These are phyloP conservation scores for Hansenula sp. DNA, from an alignment of 1,139 yeast genomes.

Conservation along the genomic window DNA sequence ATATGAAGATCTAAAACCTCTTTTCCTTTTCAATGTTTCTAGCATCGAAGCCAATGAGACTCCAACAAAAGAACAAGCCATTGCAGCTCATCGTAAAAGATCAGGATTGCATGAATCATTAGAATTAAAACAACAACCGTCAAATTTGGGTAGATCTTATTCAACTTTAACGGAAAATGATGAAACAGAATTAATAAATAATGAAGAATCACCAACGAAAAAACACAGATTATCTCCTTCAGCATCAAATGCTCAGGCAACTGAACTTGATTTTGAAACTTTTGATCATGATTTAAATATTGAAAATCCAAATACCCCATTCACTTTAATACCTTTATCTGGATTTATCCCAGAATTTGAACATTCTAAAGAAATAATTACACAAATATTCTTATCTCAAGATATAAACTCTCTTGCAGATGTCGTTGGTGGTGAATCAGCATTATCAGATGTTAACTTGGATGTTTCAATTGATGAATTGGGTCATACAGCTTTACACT, in stretches of 20 bases:
- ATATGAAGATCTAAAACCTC: constrained; percentile 56
- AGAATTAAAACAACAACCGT: constrained; percentile 17
- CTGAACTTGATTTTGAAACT: constrained; percentile 13
- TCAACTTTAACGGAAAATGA: constrained; percentile 34
- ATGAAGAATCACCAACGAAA: constrained; percentile 33
- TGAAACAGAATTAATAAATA: constrained; percentile 22
- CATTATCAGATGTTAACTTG: constrained; percentile 20
- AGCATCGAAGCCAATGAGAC: constrained; percentile 50
- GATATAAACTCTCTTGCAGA: constrained; percentile 34
- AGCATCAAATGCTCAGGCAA: background rate
- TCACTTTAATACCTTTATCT: constrained; percentile 49
- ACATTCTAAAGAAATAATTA: constrained; percentile 50
- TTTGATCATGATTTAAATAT: constrained; percentile 29
- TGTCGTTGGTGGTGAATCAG: constrained; percentile 32
- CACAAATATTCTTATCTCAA: constrained; percentile 49
- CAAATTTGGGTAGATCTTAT: constrained; percentile 23
- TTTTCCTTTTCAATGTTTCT: constrained; percentile 54
- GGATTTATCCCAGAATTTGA: constrained; percentile 35
- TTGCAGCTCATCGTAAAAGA: constrained; percentile 32
- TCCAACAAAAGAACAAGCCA: constrained; percentile 52
- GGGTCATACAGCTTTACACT: constrained; percentile 91
- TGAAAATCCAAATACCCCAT: constrained; percentile 45
- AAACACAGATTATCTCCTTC: constrained; percentile 22
- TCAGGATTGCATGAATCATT: constrained; percentile 7
- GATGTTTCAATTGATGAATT: constrained; percentile 78